Evolutionary conservation across 208 protist species (phyloP).

Genomic region (Naegleria lovaniensis): DNA sequence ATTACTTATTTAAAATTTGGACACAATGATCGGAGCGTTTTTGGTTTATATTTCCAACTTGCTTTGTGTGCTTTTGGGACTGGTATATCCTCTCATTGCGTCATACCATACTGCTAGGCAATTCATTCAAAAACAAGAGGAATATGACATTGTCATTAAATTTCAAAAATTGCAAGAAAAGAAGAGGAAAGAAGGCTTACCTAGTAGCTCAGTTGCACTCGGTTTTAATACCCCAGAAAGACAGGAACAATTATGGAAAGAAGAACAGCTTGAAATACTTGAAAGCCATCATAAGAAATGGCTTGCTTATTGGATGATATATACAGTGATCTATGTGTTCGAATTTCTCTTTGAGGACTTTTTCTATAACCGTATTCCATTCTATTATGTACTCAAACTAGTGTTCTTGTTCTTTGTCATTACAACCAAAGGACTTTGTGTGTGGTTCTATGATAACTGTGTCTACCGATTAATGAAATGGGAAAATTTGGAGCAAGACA

Average conservation of each 20-base stretch:
- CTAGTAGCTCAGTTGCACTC: background rate
- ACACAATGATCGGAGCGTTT: background rate
- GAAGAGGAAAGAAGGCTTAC: background rate
- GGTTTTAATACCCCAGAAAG: background rate
- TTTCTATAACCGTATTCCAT: background rate
- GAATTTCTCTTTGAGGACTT: background rate
- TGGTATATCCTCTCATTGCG: background rate
- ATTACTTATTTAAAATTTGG: no score
- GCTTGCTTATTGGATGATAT: background rate
- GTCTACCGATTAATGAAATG: background rate
- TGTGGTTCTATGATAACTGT: background rate
- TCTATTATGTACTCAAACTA: background rate
- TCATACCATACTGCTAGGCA: background rate
- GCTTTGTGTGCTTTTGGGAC: background rate
- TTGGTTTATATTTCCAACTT: background rate
- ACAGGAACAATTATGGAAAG: conserved; percentile 1
- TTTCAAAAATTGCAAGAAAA: conserved; percentile 6
- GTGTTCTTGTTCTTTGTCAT: background rate
- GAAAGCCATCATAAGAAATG: background rate
- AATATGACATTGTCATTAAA: background rate
- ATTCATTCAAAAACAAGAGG: background rate
- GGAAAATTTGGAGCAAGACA: conserved; percentile 9
- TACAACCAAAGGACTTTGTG: background rate
- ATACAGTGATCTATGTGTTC: background rate
- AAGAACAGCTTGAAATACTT: background rate